These are phyloP conservation scores for Rubroboletus satanas DNA, from an alignment of 768 basidiomycete species.

Conservation along the genomic window DNA sequence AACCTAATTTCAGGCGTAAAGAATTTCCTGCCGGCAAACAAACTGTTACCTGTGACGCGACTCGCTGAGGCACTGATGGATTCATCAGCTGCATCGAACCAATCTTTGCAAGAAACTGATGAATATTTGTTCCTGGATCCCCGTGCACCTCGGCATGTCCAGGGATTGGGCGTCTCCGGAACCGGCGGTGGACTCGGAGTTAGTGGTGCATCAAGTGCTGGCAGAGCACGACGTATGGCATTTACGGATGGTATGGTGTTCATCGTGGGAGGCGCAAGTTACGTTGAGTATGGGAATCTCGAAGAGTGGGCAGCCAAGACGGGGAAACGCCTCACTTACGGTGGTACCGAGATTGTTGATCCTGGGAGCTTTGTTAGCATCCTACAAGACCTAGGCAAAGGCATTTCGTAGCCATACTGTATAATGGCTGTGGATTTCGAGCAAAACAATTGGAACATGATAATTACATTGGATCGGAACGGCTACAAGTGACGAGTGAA, in stretches of 20 bases:
- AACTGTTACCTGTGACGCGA: slow-evolving; percentile 88
- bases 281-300: slow-evolving; percentile 96
- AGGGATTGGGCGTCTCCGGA: slow-evolving; percentile 47
- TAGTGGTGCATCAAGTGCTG: slow-evolving; percentile 31
- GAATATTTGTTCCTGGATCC: slow-evolving; percentile 95
- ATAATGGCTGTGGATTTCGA: slow-evolving; percentile 40
- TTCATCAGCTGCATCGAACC: slow-evolving; percentile 87
- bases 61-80: slow-evolving; percentile 97
- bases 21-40: slow-evolving; percentile 94
- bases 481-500: slow-evolving; percentile 14
- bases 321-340: slow-evolving; percentile 87
- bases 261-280: slow-evolving; percentile 93
- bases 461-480: neutral
- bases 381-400: slow-evolving; percentile 61
- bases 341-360: slow-evolving; percentile 91
- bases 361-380: slow-evolving; percentile 80
- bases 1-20: slow-evolving; percentile 97
- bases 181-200: slow-evolving; percentile 41
- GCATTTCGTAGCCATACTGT: slow-evolving; percentile 21
- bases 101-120: slow-evolving; percentile 94
- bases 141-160: slow-evolving; percentile 60
- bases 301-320: slow-evolving; percentile 86
- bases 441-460: neutral
- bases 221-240: slow-evolving; percentile 59
- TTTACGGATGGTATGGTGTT: slow-evolving; percentile 91